Base-by-base conservation (phyloP, 169 alveolate genomes). In the Eimeria tenella region DNA sequence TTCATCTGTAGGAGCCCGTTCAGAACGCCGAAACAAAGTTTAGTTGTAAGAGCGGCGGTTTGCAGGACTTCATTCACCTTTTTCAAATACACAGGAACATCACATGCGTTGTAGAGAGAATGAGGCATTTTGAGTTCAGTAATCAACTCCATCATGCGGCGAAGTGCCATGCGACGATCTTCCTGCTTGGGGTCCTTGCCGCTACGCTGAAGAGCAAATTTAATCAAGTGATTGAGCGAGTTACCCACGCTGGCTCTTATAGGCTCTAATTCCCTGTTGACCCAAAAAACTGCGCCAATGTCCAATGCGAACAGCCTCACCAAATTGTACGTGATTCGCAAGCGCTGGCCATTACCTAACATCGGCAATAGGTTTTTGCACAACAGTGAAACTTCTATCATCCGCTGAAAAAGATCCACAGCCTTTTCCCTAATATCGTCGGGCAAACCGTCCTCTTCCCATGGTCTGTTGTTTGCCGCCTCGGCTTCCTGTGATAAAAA, bases 221-320 rank as follows among this genome's bases (percentile, higher is more conserved):
- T 11, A 17, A 56, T 49, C 2, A 74, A 60, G 42, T 49, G 62
- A 23, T 49, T 0, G 7, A 74, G 84, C 8, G 4, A 23, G 19
- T 15, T 4, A 15, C 62, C 84, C 23, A 74, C 42, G 3, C 50
- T 11, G 17, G 58, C 5, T 60, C 84, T 56, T 4, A 42, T 4
- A 49, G 58, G 84, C 84, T 74, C 62, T 23, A 74, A 31, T 15
- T 6, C 13, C 84, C 50, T 31, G 1, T 4, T 17, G 17, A 74
- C 49, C 15, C 42, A 60, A 3, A 31, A 74, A 42, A 74, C 17
- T 3, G 84, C 84, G 42, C 84, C 84, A 58, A 74, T 42, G 42
- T 74, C 63, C 60, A 74, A 31, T 49, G 84, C 1, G 8, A 74
- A 60, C 60, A 74, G 10, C 84, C 84, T 74, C 84, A 74, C 84